Evolutionary conservation across 179 eudicot genomes (phyloP), one percentile per base, ranked within the genome.

Genomic region (Patellifolia procumbens): DNA sequence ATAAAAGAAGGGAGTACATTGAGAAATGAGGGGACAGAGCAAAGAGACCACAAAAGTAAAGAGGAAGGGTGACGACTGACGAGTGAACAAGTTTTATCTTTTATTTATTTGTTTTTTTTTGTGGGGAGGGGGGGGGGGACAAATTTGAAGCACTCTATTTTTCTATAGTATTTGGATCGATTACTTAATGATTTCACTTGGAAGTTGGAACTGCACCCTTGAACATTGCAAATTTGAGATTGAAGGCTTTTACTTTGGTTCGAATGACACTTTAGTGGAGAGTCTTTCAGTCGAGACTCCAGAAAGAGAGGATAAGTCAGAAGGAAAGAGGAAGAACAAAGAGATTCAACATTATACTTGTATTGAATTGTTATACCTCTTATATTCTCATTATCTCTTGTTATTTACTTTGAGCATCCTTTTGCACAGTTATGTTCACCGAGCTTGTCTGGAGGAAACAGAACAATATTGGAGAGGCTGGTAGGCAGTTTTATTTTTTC

Each of bases 381-480:
- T 43, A 58, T 28, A 12, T 17, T 60, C 19, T 46, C 8, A 22
- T 56, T 32, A 58, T 59, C 0, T 52, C 17, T 5, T 78, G 74
- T 29, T 51, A 32, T 51, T 32, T 55, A 58, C 73, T 53, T 68
- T 29, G 29, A 22, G 52, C 31, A 31, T 29, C 46, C 58, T 74
- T 76, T 8, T 81, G 68, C 89, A 78, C 90, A 93, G 98, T 87
- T 94, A 90, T 68, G 75, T 88, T 45, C 88, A 88, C 82, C 89
- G 96, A 56, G 91, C 97, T 68, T 82, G 73, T 69, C 83, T 94
- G 75, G 96, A 86, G 85, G 88, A 92, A 84, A 92, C 97, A 34
- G 97, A 92, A 74, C 91, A 90, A 56, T 91, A 89, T 73, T 94
- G 98, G 98, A 87, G 89, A 87, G 92, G 94, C 88, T 94, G 98